A percentile compares a stretch with the other conserved stretches of the same genome.
Conservation (phyloP, 2,329 filamentous ascomycete species). For the Passalora sequoiae region DNA sequence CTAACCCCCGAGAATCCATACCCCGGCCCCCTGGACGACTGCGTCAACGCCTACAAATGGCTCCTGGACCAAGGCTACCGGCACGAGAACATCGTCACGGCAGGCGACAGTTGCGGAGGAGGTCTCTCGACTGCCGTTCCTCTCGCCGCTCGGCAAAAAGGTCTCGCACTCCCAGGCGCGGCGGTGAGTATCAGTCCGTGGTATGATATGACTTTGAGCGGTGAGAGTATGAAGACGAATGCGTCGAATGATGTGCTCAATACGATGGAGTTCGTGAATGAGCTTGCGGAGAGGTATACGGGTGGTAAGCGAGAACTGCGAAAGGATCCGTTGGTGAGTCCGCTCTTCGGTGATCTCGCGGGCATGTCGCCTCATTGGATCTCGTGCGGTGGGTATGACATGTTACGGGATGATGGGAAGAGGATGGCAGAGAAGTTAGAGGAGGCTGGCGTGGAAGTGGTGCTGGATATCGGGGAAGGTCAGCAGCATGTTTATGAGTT, state of each 20-base stretch:
- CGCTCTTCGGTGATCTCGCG: slow-evolving; percentile 24
- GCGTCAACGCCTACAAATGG: slow-evolving; percentile 52
- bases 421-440: slow-evolving; percentile 47
- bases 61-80: slow-evolving; percentile 44
- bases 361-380: slow-evolving; percentile 47
- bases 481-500: slow-evolving; percentile 39
- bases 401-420: slow-evolving; percentile 48
- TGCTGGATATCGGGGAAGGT: slow-evolving; percentile 41
- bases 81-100: slow-evolving; percentile 21
- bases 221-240: slow-evolving; percentile 19
- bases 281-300: slow-evolving; percentile 19
- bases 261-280: slow-evolving; percentile 16
- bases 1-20: slow-evolving; percentile 56
- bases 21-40: slow-evolving; percentile 52
- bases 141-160: slow-evolving; percentile 19
- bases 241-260: slow-evolving; percentile 22
- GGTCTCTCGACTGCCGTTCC: slow-evolving; percentile 24
- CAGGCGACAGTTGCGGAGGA: slow-evolving; percentile 28
- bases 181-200: slow-evolving; percentile 25
- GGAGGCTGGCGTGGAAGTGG: slow-evolving; percentile 43
- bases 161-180: slow-evolving; percentile 21
- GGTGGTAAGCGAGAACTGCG: slow-evolving; percentile 10
- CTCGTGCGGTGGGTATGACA: slow-evolving; percentile 49
- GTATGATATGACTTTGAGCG: slow-evolving; percentile 21
- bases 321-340: slow-evolving; percentile 21